These are phyloP conservation scores for Aspergillus kassunensis DNA, from an alignment of 495 filamentous ascomycete species.

Conservation along the genomic window DNA sequence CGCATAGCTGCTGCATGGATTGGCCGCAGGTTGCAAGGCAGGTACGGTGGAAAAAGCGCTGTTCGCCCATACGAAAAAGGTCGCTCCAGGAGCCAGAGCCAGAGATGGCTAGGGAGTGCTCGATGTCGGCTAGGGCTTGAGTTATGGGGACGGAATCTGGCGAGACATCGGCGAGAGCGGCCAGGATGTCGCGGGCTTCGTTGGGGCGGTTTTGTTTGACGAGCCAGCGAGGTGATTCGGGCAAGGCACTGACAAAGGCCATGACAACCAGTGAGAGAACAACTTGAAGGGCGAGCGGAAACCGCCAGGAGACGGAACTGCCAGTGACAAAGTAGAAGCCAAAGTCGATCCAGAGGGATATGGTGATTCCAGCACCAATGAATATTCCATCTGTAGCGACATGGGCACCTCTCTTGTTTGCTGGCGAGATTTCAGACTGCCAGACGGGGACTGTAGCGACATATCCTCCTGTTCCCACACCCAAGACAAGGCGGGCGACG, in stretches of 20 bases:
- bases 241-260: too few relatives aligned
- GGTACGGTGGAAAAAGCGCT: too few relatives aligned
- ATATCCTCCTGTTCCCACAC: constrained; percentile 59
- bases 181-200: too few relatives aligned
- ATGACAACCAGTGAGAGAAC: constrained; percentile 33
- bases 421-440: constrained; percentile 58
- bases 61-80: too few relatives aligned
- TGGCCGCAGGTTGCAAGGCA: constrained; percentile 29
- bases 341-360: constrained; percentile 68
- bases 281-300: constrained; percentile 64
- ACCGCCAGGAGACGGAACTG: constrained; percentile 55
- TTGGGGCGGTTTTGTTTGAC: too few relatives aligned
- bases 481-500: constrained; percentile 53
- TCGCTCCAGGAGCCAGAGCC: too few relatives aligned
- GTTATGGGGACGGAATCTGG: too few relatives aligned
- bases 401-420: constrained; percentile 58
- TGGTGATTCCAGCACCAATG: constrained; percentile 61
- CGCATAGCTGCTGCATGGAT: constrained; percentile 48
- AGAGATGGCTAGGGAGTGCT: constrained; percentile 35
- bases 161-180: too few relatives aligned
- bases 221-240: too few relatives aligned
- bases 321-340: constrained; percentile 49
- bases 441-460: constrained; percentile 63
- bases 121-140: constrained; percentile 5
- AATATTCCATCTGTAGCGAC: constrained; percentile 63